Percentiles rank a stretch among this genome's conserved stretches.
Conservation (phyloP, 768 basidiomycete genomes). For the Pluteus cervinus region DNA sequence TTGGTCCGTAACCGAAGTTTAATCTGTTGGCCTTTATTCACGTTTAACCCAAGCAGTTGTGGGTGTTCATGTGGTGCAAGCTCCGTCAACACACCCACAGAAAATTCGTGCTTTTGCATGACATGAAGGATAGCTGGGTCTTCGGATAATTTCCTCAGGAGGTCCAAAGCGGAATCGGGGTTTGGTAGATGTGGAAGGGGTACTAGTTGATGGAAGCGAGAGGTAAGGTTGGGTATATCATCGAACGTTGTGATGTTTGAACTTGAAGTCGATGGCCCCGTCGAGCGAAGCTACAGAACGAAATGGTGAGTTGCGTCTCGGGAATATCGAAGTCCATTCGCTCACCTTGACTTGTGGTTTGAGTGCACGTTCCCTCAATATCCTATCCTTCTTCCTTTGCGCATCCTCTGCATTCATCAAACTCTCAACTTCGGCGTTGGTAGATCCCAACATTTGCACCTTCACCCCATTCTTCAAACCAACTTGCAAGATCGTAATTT, state of each 20-base stretch:
- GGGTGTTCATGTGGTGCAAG: slow-evolving; percentile 76
- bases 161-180: slow-evolving; percentile 45
- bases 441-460: slow-evolving; percentile 68
- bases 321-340: no score
- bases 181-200: slow-evolving; percentile 62
- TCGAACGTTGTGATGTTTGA: slow-evolving; percentile 15
- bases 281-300: slow-evolving; percentile 51
- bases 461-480: slow-evolving; percentile 65
- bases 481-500: slow-evolving; percentile 26
- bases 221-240: slow-evolving; percentile 31
- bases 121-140: slow-evolving; percentile 67
- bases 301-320: no score
- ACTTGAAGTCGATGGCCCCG: slow-evolving; percentile 28
- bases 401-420: slow-evolving; percentile 54
- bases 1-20: slow-evolving; percentile 67
- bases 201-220: slow-evolving; percentile 59
- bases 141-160: slow-evolving; percentile 54
- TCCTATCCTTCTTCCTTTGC: slow-evolving; percentile 47
- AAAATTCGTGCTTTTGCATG: slow-evolving; percentile 65
- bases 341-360: slow-evolving; percentile 55
- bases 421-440: slow-evolving; percentile 47
- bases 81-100: slow-evolving; percentile 67
- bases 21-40: slow-evolving; percentile 54
- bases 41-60: slow-evolving; percentile 62
- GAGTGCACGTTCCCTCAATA: slow-evolving; percentile 51